phyloP scores from a whole-genome alignment of 1,139 yeast genomes.

The Kodamaea arcana region DNA sequence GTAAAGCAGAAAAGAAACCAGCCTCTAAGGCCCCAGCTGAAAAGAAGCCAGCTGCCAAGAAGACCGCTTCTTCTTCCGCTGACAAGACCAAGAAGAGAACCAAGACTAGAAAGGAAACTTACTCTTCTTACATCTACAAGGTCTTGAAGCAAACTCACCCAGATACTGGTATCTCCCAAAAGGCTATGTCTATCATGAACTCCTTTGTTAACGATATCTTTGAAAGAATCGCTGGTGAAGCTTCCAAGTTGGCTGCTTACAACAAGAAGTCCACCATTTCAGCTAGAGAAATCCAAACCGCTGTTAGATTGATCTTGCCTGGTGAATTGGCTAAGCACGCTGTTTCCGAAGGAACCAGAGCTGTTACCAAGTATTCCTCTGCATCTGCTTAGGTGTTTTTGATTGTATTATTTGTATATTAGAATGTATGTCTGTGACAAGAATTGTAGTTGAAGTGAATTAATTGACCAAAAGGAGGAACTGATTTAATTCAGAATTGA shows the following conservation, averaged over 20 bases:
- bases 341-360: conserved; percentile 99
- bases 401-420: conserved; percentile 2
- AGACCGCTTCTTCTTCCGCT: conserved; percentile 30
- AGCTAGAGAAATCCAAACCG: conserved; percentile 99
- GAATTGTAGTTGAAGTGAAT: no score
- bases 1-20: conserved; percentile 28
- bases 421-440: background rate
- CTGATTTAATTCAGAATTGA: no score
- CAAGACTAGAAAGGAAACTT: conserved; percentile 97
- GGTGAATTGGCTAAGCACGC: conserved; percentile 99
- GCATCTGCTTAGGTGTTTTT: conserved; percentile 38
- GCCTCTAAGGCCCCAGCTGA: conserved; percentile 30
- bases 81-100: conserved; percentile 90
- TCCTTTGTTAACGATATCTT: conserved; percentile 95
- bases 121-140: conserved; percentile 97
- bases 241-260: conserved; percentile 99
- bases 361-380: conserved; percentile 98
- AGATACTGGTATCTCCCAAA: conserved; percentile 99
- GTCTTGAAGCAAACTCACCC: conserved; percentile 98
- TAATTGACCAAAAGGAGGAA: no score
- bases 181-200: conserved; percentile 99
- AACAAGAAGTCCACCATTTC: conserved; percentile 98
- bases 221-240: conserved; percentile 95
- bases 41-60: conserved; percentile 30
- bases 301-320: conserved; percentile 97